These are phyloP conservation scores for Euptelea pleiosperma DNA, from an alignment of 164 flowering plant genomes.

Conservation along the genomic window DNA sequence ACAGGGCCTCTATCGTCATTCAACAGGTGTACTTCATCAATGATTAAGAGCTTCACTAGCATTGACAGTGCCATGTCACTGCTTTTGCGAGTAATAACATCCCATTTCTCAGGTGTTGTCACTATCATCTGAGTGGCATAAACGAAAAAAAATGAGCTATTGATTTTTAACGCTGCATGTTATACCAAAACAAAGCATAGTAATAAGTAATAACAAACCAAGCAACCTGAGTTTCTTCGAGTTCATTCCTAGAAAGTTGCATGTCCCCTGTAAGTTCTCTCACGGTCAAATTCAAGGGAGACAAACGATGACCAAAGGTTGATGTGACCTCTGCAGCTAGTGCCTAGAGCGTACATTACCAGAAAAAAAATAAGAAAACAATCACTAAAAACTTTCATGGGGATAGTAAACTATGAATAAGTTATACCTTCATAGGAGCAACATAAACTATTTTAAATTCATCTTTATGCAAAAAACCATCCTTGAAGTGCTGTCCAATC, in stretches of 20 bases:
- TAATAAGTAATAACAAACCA: constrained; percentile 1
- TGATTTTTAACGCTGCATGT: constrained; percentile 6
- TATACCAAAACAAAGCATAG: constrained; percentile 5
- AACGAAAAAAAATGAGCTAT: constrained; percentile 5
- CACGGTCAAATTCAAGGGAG: constrained; percentile 84
- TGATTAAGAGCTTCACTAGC: constrained; percentile 93
- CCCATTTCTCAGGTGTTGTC: constrained; percentile 99
- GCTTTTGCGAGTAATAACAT: constrained; percentile 98
- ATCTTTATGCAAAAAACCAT: constrained; percentile 86
- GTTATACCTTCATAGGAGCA: constrained; percentile 96
- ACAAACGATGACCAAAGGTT: constrained; percentile 82
- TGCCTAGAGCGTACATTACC: constrained; percentile 60
- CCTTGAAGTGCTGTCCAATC: constrained; percentile 91
- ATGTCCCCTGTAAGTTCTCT: constrained; percentile 98
- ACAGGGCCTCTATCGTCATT: constrained; percentile 99
- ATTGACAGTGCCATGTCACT: constrained; percentile 96
- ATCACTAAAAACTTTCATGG: too few relatives aligned
- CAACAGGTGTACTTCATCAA: constrained; percentile 97
- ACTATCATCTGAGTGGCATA: constrained; percentile 81
- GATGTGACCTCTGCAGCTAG: constrained; percentile 95
- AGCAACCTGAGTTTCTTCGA: constrained; percentile 90
- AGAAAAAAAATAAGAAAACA: constrained; percentile 12
- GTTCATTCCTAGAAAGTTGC: constrained; percentile 91
- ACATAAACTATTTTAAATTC: constrained; percentile 98
- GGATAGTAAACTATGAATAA: not conserved